phyloP scores from a whole-genome alignment of 1,284 basidiomycete species.

The Cryptococcus floricola region DNA sequence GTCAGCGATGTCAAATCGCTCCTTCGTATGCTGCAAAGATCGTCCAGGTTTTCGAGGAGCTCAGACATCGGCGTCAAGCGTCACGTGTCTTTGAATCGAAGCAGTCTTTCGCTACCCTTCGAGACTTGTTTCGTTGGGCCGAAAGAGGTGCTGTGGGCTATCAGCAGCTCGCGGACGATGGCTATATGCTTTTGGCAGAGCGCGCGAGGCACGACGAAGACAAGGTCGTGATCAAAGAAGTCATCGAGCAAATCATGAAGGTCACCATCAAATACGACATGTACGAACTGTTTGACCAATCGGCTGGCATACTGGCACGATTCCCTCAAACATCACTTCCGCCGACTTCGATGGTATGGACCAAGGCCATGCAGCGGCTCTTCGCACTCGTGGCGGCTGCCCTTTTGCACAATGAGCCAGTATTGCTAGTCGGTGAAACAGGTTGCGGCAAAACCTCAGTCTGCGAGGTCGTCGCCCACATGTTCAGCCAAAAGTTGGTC shows the following conservation, averaged over 20 bases:
- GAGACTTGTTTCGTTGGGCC: constrained; percentile 98
- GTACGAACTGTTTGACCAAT: constrained; percentile 60
- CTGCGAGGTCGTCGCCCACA: constrained; percentile 81
- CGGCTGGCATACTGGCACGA: constrained; percentile 47
- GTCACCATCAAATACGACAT: constrained; percentile 75
- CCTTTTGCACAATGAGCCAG: constrained; percentile 85
- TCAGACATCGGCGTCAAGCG: constrained; percentile 86
- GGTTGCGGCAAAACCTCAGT: constrained; percentile 97
- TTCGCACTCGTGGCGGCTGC: constrained; percentile 80
- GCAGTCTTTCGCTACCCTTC: constrained; percentile 91
- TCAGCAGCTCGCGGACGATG: constrained; percentile 90
- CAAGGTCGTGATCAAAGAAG: constrained; percentile 81
- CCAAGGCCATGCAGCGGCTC: constrained; percentile 83
- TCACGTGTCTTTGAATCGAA: constrained; percentile 96
- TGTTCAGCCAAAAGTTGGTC: constrained; percentile 62
- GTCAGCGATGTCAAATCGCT: constrained; percentile 81
- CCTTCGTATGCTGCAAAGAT: constrained; percentile 89
- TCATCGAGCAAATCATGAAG: constrained; percentile 86
- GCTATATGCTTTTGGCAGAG: constrained; percentile 97
- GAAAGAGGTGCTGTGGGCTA: constrained; percentile 81
- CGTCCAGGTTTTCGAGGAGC: constrained; percentile 86
- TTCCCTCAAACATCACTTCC: constrained; percentile 30
- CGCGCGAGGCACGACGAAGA: constrained; percentile 81
- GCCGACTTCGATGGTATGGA: constrained; percentile 69
- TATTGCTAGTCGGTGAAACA: constrained; percentile 96